Conservation (phyloP, 2,329 filamentous ascomycete genomes). For the Aspergillus latus region DNA sequence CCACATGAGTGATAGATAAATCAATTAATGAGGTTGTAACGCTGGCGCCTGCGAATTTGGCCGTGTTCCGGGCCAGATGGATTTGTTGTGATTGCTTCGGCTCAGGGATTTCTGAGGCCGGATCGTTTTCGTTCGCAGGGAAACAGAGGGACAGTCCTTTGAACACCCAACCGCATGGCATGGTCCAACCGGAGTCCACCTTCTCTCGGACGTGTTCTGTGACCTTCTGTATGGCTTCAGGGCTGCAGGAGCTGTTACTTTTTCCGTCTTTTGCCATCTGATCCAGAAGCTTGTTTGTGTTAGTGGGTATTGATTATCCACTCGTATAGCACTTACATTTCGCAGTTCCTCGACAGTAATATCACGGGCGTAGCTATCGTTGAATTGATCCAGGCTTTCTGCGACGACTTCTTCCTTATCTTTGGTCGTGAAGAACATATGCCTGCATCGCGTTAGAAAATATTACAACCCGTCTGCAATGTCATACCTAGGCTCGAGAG, state of each 20-base stretch:
- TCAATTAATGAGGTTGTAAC: conserved; percentile 55
- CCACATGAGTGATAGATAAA: conserved; percentile 67
- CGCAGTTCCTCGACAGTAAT: conserved; percentile 63
- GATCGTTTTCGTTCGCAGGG: conserved; percentile 21
- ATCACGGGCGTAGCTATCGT: conserved; percentile 80
- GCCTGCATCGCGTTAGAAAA: conserved; percentile 41
- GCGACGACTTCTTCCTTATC: conserved; percentile 56
- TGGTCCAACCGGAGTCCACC: conserved; percentile 32
- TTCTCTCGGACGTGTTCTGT: conserved; percentile 55
- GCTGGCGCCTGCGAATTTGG: conserved; percentile 68
- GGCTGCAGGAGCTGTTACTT: conserved; percentile 43
- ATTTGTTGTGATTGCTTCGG: conserved; percentile 27
- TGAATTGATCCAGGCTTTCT: conserved; percentile 69
- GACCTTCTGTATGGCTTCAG: conserved; percentile 55
- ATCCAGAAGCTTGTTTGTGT: conserved; percentile 36
- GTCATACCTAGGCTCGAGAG: conserved; percentile 57
- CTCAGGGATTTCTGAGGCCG: background rate
- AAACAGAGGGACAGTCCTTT: conserved; percentile 49
- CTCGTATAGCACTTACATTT: conserved; percentile 30
- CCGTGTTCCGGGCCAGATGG: conserved; percentile 55
- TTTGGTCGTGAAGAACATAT: conserved; percentile 70
- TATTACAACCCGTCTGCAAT: conserved; percentile 21
- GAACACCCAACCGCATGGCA: conserved; percentile 51
- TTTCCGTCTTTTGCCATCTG: conserved; percentile 35
- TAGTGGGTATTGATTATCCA: conserved; percentile 2